Base-by-base conservation (phyloP, 805 yeast genomes). In the Sugiyamaella boreocaroliniensis region DNA sequence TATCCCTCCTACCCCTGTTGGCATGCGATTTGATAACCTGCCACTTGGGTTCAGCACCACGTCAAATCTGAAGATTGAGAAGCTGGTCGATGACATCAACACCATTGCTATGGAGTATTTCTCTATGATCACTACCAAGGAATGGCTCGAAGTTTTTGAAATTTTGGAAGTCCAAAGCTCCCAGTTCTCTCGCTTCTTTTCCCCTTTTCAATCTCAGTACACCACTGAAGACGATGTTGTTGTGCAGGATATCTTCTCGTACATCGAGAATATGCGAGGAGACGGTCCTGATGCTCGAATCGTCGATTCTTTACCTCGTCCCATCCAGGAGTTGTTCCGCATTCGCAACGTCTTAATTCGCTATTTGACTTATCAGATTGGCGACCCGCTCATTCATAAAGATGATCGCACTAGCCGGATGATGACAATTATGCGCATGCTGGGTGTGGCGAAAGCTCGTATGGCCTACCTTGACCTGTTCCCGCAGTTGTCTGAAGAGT, bases 131-230 rank as follows among this genome's bases (percentile, higher is more conserved):
- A 76, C 80, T 11, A 67, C 81, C 11, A 79, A 78, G 55, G 95
- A 90, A 60, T 92, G 97, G 97, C 73, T 88, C 49, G 76, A 77
- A 51, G 78, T 84, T 2, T 86, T 80, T 64, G 92, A 88, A 62
- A 69, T 83, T 0, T 68, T 92, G 45, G 97, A 90, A 64, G 71
- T 79, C 32, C 83, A 85, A 54, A 79, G 83, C 22, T 79, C 80
- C 19, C 81, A 77, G 47, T 75, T 82, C 0, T 65, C 79, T 10
- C 77, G 83, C 8, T 70, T 89, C 53, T 83, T 85, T 63, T 72
- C 76, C 48, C 78, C 81, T 63, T 32, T 11, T 2, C 64, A 77
- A 68, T 48, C 52, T 55, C 55, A 63, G 4, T 49, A 58, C 29
- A 50, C 59, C 0, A 68, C 71, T 8, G 86, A 82, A 29, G 86